These are phyloP conservation scores for Metschnikowia peoriensis DNA, from an alignment of 805 yeast genomes.

Conservation along the genomic window DNA sequence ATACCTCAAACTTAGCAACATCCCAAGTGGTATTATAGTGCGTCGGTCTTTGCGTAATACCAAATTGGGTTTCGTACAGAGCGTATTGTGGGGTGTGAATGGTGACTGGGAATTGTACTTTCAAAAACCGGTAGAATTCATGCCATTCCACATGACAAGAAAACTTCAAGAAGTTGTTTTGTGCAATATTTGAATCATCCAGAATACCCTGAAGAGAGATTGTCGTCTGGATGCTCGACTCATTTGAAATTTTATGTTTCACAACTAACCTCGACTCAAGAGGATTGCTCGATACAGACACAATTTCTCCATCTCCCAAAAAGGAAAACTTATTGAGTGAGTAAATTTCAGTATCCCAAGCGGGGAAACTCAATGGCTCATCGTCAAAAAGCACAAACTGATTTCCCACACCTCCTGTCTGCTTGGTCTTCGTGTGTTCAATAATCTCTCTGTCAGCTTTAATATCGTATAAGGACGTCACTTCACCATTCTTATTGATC, in stretches of 20 bases:
- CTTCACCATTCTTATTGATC: conserved; percentile 50
- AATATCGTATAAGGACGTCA: conserved; percentile 64
- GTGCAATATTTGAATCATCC: conserved; percentile 40
- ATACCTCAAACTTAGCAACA: conserved; percentile 92
- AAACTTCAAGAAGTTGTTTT: conserved; percentile 37
- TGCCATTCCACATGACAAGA: conserved; percentile 71
- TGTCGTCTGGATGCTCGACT: conserved; percentile 60
- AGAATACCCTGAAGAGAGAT: conserved; percentile 67
- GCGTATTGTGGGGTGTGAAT: conserved; percentile 68
- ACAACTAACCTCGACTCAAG: conserved; percentile 63
- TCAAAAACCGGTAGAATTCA: conserved; percentile 81
- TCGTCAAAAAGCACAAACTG: conserved; percentile 84
- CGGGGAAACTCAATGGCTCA: conserved; percentile 87
- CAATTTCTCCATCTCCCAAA: conserved; percentile 37
- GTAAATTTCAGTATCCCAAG: conserved; percentile 96
- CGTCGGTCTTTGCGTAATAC: conserved; percentile 87
- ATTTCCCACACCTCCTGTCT: conserved; percentile 63
- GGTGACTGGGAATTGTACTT: conserved; percentile 93
- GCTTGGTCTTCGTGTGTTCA: conserved; percentile 52
- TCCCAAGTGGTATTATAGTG: conserved; percentile 97
- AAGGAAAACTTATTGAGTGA: conserved; percentile 71
- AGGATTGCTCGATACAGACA: conserved; percentile 49
- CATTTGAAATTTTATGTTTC: conserved; percentile 54
- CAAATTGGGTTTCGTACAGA: conserved; percentile 91
- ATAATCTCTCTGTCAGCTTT: conserved; percentile 60